These are phyloP conservation scores for Butyriboletus loyo DNA, from an alignment of 768 basidiomycete species.

Conservation along the genomic window DNA sequence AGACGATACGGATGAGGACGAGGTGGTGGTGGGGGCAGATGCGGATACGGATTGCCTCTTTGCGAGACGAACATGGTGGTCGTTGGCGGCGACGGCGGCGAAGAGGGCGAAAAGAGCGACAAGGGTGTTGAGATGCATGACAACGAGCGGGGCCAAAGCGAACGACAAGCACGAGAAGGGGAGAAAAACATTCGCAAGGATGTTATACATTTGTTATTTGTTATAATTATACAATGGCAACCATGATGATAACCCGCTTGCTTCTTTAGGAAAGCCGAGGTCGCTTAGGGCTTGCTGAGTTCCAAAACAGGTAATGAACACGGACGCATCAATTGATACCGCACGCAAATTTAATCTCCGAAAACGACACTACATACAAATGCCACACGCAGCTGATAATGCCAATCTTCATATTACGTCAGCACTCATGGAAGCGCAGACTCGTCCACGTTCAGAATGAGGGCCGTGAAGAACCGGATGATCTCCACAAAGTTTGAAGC, in stretches of 20 bases:
- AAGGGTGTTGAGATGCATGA: constrained; percentile 46
- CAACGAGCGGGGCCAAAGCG: constrained; percentile 7
- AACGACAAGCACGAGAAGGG: neutral
- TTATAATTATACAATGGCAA: neutral
- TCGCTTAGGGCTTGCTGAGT: neutral
- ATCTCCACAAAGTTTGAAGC: constrained; percentile 57
- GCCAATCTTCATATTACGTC: neutral
- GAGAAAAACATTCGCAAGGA: neutral
- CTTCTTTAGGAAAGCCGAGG: neutral
- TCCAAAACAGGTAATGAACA: neutral
- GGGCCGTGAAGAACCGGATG: constrained; percentile 60
- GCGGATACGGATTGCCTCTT: constrained; percentile 35
- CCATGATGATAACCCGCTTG: neutral
- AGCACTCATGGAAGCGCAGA: constrained; percentile 12
- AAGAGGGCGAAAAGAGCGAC: constrained; percentile 46
- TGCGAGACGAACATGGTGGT: constrained; percentile 36
- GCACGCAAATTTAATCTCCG: neutral
- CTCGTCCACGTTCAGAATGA: constrained; percentile 71
- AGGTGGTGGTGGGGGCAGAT: neutral
- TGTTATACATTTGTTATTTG: neutral
- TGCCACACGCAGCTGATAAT: neutral
- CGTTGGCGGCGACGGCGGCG: constrained; percentile 36
- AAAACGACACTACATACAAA: neutral
- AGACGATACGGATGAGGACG: constrained; percentile 4
- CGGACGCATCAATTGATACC: no score